Percentiles rank a stretch among this genome's conserved stretches.
phyloP scores from a whole-genome alignment of 2,329 filamentous ascomycete genomes.

The Graphium sp. region DNA sequence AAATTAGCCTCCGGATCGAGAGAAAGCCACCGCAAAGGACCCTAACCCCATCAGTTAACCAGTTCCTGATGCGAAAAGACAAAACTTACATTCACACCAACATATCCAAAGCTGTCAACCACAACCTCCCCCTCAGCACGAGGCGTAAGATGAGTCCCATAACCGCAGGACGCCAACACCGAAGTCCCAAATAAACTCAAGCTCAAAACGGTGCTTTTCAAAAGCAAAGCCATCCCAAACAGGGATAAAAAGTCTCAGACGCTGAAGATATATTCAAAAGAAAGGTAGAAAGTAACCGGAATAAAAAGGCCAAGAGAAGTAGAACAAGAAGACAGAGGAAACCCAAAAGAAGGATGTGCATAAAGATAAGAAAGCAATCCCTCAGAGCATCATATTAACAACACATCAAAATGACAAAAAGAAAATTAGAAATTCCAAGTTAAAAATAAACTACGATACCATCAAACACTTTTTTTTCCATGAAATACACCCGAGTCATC shows the following conservation, averaged over 20 bases:
- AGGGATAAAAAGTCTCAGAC: not conserved
- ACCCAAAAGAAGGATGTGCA: not conserved
- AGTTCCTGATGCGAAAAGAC: not conserved
- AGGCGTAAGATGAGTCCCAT: constrained; percentile 18
- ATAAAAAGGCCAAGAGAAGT: not conserved
- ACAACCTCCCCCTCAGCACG: constrained; percentile 14
- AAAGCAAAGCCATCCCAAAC: not conserved
- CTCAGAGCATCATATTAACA: not conserved
- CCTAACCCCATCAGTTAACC: constrained; percentile 9
- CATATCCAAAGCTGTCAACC: constrained; percentile 20
- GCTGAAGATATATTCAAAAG: not conserved
- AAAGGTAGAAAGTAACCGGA: not conserved
- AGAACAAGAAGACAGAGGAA: not conserved
- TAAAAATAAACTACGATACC: not conserved
- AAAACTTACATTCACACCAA: constrained; percentile 14
- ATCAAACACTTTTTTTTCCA: too few relatives aligned
- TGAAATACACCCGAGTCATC: too few relatives aligned
- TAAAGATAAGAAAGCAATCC: not conserved
- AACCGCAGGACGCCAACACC: constrained; percentile 18
- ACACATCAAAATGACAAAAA: constrained; percentile 1
- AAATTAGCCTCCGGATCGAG: constrained; percentile 21
- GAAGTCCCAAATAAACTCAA: constrained; percentile 12
- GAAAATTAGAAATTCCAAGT: constrained; percentile 1
- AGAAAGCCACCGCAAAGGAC: constrained; percentile 34
- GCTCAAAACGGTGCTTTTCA: too few relatives aligned